Evolutionary conservation across 1,139 yeast genomes (phyloP), one percentile per base, ranked within the genome.

Genomic region (Casaregolazyma lundiana): DNA sequence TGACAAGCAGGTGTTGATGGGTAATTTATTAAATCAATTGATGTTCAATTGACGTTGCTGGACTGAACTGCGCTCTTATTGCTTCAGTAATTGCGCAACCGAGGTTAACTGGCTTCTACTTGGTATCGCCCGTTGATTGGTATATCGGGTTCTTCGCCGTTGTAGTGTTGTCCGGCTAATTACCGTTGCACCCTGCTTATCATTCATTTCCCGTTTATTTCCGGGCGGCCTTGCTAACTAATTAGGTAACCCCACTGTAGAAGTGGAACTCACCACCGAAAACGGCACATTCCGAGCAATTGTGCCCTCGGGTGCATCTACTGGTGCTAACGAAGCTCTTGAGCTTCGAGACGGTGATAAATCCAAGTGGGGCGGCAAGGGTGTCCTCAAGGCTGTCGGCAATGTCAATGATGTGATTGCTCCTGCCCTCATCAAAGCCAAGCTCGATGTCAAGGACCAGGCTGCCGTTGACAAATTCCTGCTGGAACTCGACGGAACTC

Each of bases 221-320:
- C 35, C 19, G 20, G 11, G 3, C 34, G 17, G 35, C 15, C 13
- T 19, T 19, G 13, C 41, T 38, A 37, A 88, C 76, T 87, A 96
- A 60, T 85, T 96, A 76, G 68, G 70, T 50, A 89, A 89, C 80
- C 97, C 97, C 73, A 89, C 97, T 58, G 96, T 89, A 61, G 96
- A 89, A 78, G 96, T 89, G 61, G 96, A 89, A 65, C 65, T 89
- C 62, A 76, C 83, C 78, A 89, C 96, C 63, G 88, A 75, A 53
- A 78, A 82, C 64, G 96, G 96, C 66, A 67, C 77, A 58, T 87
- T 85, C 88, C 82, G 96, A 72, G 79, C 96, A 60, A 87, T 87
- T 65, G 97, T 89, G 54, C 97, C 97, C 69, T 86, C 96, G 57
- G 97, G 96, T 74, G 96, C 96, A 57, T 87, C 96, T 65, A 88